Percentiles rank a stretch among this genome's conserved stretches.
phyloP scores from a whole-genome alignment of 108 stramenopile species.

The Nitzschia palea region DNA sequence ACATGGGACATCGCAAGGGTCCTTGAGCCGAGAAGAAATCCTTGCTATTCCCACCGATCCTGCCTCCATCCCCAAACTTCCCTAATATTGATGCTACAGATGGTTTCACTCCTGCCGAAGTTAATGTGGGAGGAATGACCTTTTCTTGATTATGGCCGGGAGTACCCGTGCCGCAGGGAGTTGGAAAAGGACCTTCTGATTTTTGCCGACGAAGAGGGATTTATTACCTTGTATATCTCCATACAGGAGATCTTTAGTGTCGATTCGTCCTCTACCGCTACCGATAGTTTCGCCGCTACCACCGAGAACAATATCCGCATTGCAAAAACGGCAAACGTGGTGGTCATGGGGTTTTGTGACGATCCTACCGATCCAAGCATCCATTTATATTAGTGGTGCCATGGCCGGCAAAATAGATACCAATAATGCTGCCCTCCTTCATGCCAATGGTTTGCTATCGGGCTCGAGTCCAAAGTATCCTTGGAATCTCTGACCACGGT shows the following conservation, averaged over 20 bases:
- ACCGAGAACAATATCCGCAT: not conserved
- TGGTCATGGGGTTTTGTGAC: constrained; percentile 23
- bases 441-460: constrained; percentile 5
- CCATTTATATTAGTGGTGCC: constrained; percentile 24
- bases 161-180: constrained; percentile 7
- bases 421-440: not conserved
- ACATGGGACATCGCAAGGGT: constrained; percentile 15
- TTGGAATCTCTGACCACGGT: not conserved
- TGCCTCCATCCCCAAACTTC: constrained; percentile 9
- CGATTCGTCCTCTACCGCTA: not conserved
- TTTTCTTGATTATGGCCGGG: constrained; percentile 24
- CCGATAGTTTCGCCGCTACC: not conserved
- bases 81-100: constrained; percentile 9
- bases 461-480: constrained; percentile 13
- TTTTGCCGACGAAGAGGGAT: constrained; percentile 28
- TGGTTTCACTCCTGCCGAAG: not conserved
- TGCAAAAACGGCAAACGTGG: constrained; percentile 13
- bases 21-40: not conserved
- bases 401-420: constrained; percentile 1
- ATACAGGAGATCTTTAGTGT: constrained; percentile 5
- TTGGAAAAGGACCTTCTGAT: constrained; percentile 9
- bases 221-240: constrained; percentile 7
- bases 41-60: constrained; percentile 18
- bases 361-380: constrained; percentile 18
- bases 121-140: constrained; percentile 18